Base-by-base conservation (phyloP, 768 basidiomycete species). In the Boletellus ananiceps region DNA sequence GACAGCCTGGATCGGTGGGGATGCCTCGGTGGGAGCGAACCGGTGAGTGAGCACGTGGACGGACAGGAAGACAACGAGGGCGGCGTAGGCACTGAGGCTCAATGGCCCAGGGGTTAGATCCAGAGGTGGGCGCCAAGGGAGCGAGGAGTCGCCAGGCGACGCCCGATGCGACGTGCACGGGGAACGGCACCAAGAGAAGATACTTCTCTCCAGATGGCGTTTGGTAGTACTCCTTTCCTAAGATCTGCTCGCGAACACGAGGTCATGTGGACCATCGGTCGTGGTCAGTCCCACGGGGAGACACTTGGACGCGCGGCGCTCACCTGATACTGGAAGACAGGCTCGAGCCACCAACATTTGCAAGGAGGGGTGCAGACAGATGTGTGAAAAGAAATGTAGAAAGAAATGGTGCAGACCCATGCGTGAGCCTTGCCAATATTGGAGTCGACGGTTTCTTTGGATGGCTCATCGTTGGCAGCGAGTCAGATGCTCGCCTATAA, bases 191-290 rank as follows among this genome's bases (percentile, higher is more conserved):
- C 27, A 87, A 70, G 9, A 93, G 72, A 12, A 92, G 78, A 37
- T 80, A 78, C 35, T 74, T 79, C 65, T 93, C 89, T 18, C 79
- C 79, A 45, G 83, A 74, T 0, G 69, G 48, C 0, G 84, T 86
- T 62, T 93, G 88, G 65, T 94, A 93, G 67, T 90, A 91, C 68
- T 91, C 90, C 46, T 90, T 72, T 9, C 89, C 88, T 11, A 94
- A 72, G 38, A 93, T 71, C 88, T 93, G 16, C 8, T 8, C n/a
- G 19, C 4, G 9, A 8, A 19, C 19, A 19, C 19, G 19, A 19
- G 19, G 19, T 19, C 19, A 18, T 38, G 16, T 4, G 37, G 8
- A 27, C 27, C 13, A 25, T n/a, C 11, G 16, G 25, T 11, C 18
- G 3, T 16, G 5, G 38, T 46, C 14, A 50, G 34, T 16, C 2